phyloP scores from a whole-genome alignment of 805 yeast species.

The Starmera caribaea region DNA sequence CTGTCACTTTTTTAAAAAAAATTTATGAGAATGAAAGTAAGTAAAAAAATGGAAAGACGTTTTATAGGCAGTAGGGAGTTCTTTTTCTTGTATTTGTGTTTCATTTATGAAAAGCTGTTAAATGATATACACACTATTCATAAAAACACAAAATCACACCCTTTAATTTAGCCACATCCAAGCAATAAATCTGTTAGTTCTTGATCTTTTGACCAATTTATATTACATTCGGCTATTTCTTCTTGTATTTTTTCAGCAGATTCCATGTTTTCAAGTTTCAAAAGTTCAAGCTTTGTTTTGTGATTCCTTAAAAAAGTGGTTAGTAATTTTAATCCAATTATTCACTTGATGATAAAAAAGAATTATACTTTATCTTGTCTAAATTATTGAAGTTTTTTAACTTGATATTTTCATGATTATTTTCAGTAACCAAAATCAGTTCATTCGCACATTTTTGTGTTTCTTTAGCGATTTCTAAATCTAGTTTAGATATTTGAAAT shows the following conservation, averaged over 20 bases:
- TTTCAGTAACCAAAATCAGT: neutral
- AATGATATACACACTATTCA: too few species aligned
- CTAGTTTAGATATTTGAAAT: neutral
- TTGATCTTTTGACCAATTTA: conserved; percentile 19
- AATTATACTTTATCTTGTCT: neutral
- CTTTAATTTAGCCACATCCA: conserved; percentile 5
- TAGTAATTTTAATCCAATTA: neutral
- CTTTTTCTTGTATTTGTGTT: too few species aligned
- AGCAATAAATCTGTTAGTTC: conserved; percentile 15
- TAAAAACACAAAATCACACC: conserved; percentile 4
- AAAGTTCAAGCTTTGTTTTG: neutral
- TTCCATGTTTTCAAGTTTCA: neutral
- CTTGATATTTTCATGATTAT: neutral
- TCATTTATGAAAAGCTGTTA: too few species aligned
- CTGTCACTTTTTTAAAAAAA: too few species aligned
- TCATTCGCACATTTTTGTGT: neutral
- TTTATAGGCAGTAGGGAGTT: too few species aligned
- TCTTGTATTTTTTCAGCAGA: conserved; percentile 9
- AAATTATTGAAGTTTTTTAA: neutral
- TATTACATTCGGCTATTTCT: conserved; percentile 20
- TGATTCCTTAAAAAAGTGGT: too few species aligned
- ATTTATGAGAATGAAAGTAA: conserved; percentile 1
- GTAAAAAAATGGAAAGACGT: conserved; percentile 1
- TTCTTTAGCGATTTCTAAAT: neutral
- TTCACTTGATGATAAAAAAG: neutral